Conservation (phyloP, 164 flowering plant species). For the Vitis cinerea region DNA sequence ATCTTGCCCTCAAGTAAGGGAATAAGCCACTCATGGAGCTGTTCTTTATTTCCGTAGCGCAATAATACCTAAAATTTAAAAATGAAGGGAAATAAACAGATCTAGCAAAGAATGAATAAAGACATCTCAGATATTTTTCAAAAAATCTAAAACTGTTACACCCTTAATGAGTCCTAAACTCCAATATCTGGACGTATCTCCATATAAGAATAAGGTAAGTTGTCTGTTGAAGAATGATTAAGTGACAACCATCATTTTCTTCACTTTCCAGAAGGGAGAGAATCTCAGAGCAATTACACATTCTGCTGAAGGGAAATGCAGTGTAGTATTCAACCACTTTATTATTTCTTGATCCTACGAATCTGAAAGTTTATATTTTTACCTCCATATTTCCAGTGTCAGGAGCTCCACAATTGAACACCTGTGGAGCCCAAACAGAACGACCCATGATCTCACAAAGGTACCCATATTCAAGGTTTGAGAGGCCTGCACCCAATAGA, state of each 20-base stretch:
- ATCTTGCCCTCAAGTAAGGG: conserved; percentile 92
- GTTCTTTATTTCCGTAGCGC: conserved; percentile 91
- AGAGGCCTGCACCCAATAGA: conserved; percentile 83
- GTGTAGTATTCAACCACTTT: background rate
- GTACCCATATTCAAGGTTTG: conserved; percentile 96
- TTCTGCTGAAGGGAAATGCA: background rate
- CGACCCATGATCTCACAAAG: conserved; percentile 99
- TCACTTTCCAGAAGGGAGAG: background rate
- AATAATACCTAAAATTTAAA: conserved; percentile 57
- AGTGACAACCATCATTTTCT: no score
- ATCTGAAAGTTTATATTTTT: conserved; percentile 9
- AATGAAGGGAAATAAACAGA: background rate
- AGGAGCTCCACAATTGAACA: conserved; percentile 95
- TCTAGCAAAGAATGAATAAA: background rate
- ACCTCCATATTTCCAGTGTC: conserved; percentile 99
- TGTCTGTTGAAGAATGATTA: no score
- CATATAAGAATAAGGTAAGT: no score
- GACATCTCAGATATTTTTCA: background rate
- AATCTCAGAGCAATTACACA: background rate
- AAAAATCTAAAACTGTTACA: background rate
- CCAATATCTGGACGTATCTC: no score
- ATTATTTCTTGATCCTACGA: background rate
- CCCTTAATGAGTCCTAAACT: no score
- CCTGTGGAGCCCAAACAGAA: conserved; percentile 94
- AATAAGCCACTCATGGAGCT: conserved; percentile 80